These are phyloP conservation scores for Entomortierella chlamydospora DNA, from an alignment of 192 early-diverging fungal species.

Conservation along the genomic window DNA sequence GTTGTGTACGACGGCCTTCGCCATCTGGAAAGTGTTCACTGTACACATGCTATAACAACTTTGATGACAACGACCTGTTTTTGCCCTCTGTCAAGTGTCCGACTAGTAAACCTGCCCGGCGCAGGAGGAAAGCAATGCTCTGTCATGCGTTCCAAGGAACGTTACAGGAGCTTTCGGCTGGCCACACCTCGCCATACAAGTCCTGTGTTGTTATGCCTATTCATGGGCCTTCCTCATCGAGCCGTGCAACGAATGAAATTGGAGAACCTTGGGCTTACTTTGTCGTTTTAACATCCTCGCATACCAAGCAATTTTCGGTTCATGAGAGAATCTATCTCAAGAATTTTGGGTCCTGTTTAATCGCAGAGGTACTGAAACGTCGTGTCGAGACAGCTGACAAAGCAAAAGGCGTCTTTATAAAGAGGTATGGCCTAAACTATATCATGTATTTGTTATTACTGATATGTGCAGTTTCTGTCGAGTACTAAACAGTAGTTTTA, in stretches of 20 bases:
- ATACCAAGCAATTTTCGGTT: conserved; percentile 51
- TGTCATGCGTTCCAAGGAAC: conserved; percentile 49
- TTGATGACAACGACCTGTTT: background rate
- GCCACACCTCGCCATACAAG: conserved; percentile 17
- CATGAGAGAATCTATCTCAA: conserved; percentile 59
- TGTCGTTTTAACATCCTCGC: conserved; percentile 29
- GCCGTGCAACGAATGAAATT: background rate
- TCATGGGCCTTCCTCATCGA: conserved; percentile 18
- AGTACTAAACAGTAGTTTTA: background rate
- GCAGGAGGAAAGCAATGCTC: conserved; percentile 8
- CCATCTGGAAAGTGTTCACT: conserved; percentile 3
- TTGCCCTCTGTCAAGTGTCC: background rate
- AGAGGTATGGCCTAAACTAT: conserved; percentile 21
- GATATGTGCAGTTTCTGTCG: background rate
- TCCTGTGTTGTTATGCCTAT: conserved; percentile 38
- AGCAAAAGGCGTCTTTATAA: conserved; percentile 62
- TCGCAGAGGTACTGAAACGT: conserved; percentile 55
- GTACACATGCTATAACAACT: background rate
- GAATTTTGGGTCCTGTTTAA: conserved; percentile 61
- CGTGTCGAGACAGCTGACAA: conserved; percentile 60
- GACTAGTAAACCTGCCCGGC: background rate
- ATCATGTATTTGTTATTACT: background rate
- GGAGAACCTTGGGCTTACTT: conserved; percentile 45
- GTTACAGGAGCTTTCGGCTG: conserved; percentile 2
- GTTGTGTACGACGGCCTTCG: conserved; percentile 11